Conservation (phyloP, 495 filamentous ascomycete genomes). For the Aspergillus carlsbadensis region DNA sequence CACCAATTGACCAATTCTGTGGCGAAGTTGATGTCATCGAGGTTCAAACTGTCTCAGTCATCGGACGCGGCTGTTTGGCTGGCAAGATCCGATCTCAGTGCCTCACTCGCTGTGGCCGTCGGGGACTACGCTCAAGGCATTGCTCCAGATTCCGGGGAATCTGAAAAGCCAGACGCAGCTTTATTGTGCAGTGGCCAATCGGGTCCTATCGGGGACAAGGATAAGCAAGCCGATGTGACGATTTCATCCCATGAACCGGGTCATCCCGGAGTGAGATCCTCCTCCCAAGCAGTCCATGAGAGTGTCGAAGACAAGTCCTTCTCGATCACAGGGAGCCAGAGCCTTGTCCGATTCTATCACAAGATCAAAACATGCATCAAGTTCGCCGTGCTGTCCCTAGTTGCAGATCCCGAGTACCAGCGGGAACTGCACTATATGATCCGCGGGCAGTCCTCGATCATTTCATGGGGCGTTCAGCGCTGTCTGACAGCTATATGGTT, state of each 20-base stretch:
- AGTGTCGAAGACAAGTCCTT: constrained; percentile 4
- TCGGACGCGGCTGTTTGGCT: too few species aligned
- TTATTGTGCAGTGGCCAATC: too few species aligned
- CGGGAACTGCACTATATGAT: constrained; percentile 53
- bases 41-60: constrained; percentile 19
- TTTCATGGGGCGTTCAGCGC: constrained; percentile 31
- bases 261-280: too few species aligned
- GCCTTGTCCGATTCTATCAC: neutral
- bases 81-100: too few species aligned
- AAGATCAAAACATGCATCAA: constrained; percentile 33
- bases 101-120: too few species aligned
- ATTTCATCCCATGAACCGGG: too few species aligned
- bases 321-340: neutral
- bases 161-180: too few species aligned
- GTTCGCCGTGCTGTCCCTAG: constrained; percentile 51
- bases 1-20: constrained; percentile 19
- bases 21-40: constrained; percentile 31
- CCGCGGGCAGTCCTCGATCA: constrained; percentile 27
- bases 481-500: constrained; percentile 48
- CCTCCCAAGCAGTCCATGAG: too few species aligned
- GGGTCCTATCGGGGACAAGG: too few species aligned
- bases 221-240: too few species aligned
- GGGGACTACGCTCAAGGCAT: too few species aligned
- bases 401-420: constrained; percentile 58
- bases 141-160: too few species aligned